These are phyloP conservation scores for Aspergillus panamensis DNA, from an alignment of 495 filamentous ascomycete species.

Conservation along the genomic window DNA sequence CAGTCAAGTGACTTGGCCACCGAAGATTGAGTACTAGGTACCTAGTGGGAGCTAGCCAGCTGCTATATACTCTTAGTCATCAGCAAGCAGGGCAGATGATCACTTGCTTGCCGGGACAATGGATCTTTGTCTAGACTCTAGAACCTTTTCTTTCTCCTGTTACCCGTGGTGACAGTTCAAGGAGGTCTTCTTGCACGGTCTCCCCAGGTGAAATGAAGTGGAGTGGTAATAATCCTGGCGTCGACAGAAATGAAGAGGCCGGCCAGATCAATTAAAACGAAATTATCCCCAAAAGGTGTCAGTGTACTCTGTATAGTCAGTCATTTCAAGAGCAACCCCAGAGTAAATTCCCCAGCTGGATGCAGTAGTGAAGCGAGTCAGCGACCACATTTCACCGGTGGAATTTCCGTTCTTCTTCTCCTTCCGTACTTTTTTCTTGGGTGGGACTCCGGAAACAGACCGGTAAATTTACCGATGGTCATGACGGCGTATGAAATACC, in stretches of 20 bases:
- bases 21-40: constrained; percentile 7
- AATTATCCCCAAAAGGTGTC: background rate
- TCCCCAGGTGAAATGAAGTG: background rate
- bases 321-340: background rate
- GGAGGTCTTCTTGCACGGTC: background rate
- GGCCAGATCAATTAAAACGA: background rate
- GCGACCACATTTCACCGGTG: constrained; percentile 10
- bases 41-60: background rate
- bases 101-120: constrained; percentile 11
- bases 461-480: constrained; percentile 26
- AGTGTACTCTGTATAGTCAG: background rate
- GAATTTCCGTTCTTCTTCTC: background rate
- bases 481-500: constrained; percentile 29
- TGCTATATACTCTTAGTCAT: constrained; percentile 20
- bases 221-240: too few species aligned
- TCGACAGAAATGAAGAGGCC: background rate
- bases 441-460: constrained; percentile 30
- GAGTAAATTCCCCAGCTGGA: constrained; percentile 1
- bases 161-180: background rate
- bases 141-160: constrained; percentile 15
- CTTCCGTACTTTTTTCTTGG: constrained; percentile 29
- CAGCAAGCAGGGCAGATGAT: constrained; percentile 22
- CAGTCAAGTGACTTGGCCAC: constrained; percentile 26
- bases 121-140: constrained; percentile 28
- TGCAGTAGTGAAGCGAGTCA: constrained; percentile 3